Conservation (phyloP, 495 filamentous ascomycete species). For the Xylaria venustula region DNA sequence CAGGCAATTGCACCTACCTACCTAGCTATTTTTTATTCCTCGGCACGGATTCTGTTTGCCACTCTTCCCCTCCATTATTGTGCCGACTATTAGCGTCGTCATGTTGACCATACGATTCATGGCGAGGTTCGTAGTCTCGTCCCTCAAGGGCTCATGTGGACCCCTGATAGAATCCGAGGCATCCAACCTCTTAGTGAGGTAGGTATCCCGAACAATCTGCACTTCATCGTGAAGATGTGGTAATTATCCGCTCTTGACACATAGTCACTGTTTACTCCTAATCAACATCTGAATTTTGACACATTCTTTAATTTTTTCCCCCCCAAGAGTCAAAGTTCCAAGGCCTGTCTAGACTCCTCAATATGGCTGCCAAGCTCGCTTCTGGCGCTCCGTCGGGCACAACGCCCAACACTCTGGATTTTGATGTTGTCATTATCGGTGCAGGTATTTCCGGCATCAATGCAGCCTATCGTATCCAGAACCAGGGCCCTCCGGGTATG, state of each 20-base stretch:
- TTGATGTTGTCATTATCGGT: slow-evolving; percentile 69
- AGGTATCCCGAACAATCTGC: too few relatives aligned
- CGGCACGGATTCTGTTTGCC: neutral
- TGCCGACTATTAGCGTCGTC: neutral
- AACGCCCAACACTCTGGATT: neutral
- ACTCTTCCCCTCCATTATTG: neutral
- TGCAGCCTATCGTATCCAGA: slow-evolving; percentile 66
- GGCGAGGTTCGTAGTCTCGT: neutral
- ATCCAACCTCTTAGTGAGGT: neutral
- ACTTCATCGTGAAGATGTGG: neutral
- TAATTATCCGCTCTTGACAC: neutral
- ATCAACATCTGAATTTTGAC: too few relatives aligned
- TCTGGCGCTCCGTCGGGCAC: neutral
- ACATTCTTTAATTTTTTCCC: too few relatives aligned
- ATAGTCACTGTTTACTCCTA: neutral
- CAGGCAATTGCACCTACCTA: neutral
- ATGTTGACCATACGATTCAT: neutral
- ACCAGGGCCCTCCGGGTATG: slow-evolving; percentile 50
- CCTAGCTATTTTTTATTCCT: neutral
- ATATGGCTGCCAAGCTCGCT: neutral
- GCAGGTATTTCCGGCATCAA: slow-evolving; percentile 80
- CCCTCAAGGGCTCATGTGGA: neutral
- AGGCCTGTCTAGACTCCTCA: too few relatives aligned
- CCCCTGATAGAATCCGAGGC: neutral
- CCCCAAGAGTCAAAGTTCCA: too few relatives aligned